Base-by-base conservation (phyloP, 805 yeast genomes). In the Suhomyces tanzawaensis region DNA sequence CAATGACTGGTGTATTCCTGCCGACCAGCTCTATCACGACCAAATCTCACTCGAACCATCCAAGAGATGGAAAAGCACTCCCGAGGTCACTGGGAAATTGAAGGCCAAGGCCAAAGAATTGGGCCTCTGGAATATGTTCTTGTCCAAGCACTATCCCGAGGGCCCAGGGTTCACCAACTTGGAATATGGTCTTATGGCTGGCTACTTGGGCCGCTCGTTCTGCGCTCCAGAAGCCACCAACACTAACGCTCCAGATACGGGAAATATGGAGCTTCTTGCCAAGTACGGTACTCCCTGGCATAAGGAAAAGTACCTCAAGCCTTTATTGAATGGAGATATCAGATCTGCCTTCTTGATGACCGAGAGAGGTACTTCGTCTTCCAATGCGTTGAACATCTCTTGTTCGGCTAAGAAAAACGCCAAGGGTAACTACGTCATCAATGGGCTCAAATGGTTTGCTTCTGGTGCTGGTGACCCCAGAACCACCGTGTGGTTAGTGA, bases 401-500 rank as follows among this genome's bases (percentile, higher is more conserved):
- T 58, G 73, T 28, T 51, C 65, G 19, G 80, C 81, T 21, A 45
- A 25, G 13, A 43, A 47, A 42, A 65, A 60, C 41, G 50, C 51
- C 4, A 56, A 53, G 12, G 81, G 76, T 3, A 67, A 71, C 42
- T 75, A 66, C 36, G 72, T 77, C 2, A 46, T 81, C 33, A 75
- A 76, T 44, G 85, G 85, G 4, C 69, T 76, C 37, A 81, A 81
- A 53, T 80, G 85, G 85, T 79, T 80, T 71, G 80, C 83, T 3
- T 76, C 83, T 0, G 85, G 85, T 19, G 84, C 83, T 26, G 84
- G 83, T 18, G 85, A 79, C 53, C 84, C 83, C 18, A 69, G 82
- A 38, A 72, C 80, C 55, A 48, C 59, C 27, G 71, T 75, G 13
- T 70, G 78, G 74, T 60, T 75, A 37, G 74, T 72, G 18, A 74